Evolutionary conservation across 306 rosid genomes (phyloP), one percentile per base, ranked within the genome.

Genomic region (Cercis canadensis): DNA sequence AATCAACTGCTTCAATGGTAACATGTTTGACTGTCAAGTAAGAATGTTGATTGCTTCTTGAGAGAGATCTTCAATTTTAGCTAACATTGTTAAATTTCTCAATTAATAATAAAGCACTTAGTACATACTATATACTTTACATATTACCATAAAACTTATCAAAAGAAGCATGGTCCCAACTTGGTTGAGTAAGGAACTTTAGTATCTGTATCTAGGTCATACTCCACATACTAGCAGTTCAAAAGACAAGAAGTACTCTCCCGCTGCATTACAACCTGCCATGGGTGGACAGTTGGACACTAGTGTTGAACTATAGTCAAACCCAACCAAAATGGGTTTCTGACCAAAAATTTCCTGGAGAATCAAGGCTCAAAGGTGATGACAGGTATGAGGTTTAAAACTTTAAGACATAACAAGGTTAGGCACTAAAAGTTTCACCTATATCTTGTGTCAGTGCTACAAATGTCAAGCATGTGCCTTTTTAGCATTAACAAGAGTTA

Each of bases 81-180:
- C 49, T 33, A 44, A 52, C 52, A 19, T 40, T 68, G 39, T 75
- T 16, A 43, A 47, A 52, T 32, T 43, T 65, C 57, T 40, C 55
- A 24, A 7, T 51, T 44, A 37, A 9, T 2, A 37, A 7, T 9
- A 12, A 12, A 11, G 11, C 12, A 3, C 6, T 41, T 41, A 9
- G 13, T 4, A 41, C 15, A 8, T 43, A 2, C n/a, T 11, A 11
- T 12, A 43, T 43, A 12, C n/a, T 43, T 43, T 11, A 10, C 49
- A 43, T 43, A 43, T 43, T 8, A 37, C 7, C 10, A 37, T 34
- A 37, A 37, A 37, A 37, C 3, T 37, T 37, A 37, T 5, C 10
- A 37, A 37, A 5, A 37, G 4, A 37, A 37, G 10, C 43, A 5
- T 37, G 13, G 49, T 43, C 49, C 11, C 49, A 43, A 43, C 49